Evolutionary conservation across 371 early-diverging fungal species (phyloP).

Genomic region (Haplosporangium sp.): DNA sequence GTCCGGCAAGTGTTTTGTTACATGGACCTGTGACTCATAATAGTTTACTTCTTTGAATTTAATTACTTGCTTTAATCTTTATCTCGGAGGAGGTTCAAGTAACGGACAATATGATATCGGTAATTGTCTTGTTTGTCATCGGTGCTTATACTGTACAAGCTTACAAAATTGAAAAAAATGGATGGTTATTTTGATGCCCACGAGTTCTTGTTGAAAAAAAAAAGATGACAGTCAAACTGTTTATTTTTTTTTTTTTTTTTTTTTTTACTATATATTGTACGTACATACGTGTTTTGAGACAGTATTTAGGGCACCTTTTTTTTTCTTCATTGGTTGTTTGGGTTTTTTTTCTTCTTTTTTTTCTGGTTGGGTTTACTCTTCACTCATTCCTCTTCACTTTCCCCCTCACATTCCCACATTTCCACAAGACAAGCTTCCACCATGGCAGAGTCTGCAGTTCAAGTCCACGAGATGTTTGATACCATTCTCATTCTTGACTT

Average conservation of each 20-base stretch:
- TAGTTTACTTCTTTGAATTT: too few relatives aligned
- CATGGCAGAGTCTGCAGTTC: constrained; percentile 60
- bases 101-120: too few relatives aligned
- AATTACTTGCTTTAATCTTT: too few relatives aligned
- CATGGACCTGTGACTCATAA: too few relatives aligned
- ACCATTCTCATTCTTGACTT: constrained; percentile 98
- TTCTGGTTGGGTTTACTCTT: constrained; percentile 26
- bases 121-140: too few relatives aligned
- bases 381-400: constrained; percentile 19
- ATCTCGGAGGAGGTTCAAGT: too few relatives aligned
- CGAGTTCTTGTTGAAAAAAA: too few relatives aligned
- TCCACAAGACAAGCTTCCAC: constrained; percentile 13
- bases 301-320: neutral
- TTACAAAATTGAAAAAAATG: too few relatives aligned
- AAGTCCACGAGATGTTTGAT: constrained; percentile 86
- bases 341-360: constrained; percentile 21
- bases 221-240: neutral
- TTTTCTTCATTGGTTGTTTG: constrained; percentile 18
- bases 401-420: constrained; percentile 11
- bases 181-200: too few relatives aligned
- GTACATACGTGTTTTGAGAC: too few relatives aligned
- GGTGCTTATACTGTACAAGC: too few relatives aligned
- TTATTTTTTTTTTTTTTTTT: constrained; percentile 11
- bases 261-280: constrained; percentile 6
- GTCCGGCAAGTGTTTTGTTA: too few relatives aligned